Conservation (phyloP, 805 yeast genomes). For the Saccharomyces jurei region DNA sequence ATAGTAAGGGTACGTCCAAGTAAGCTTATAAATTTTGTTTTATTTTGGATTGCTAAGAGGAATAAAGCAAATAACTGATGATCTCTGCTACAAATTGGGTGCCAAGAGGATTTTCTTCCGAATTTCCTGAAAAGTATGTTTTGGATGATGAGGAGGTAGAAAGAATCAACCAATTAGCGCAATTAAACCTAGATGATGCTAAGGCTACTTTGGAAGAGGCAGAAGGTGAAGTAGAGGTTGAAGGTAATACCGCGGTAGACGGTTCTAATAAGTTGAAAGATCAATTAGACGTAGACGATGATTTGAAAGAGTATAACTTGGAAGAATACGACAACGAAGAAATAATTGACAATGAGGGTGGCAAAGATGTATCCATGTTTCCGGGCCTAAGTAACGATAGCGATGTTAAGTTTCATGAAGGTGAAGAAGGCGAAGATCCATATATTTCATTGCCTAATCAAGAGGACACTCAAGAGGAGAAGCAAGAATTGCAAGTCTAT, state of each 20-base stretch:
- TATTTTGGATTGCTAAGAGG: not conserved
- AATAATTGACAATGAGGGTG: constrained; percentile 44
- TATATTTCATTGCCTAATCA: constrained; percentile 40
- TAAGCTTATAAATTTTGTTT: not conserved
- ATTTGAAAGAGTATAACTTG: constrained; percentile 77
- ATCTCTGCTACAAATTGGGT: constrained; percentile 93
- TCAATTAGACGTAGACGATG: constrained; percentile 67
- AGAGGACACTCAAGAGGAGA: constrained; percentile 64
- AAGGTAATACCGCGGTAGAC: constrained; percentile 23
- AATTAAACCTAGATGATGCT: constrained; percentile 72
- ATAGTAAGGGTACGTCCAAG: not conserved
- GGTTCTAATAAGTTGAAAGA: constrained; percentile 32
- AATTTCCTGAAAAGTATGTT: constrained; percentile 83
- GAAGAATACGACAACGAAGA: constrained; percentile 75
- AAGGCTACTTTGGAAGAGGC: constrained; percentile 50
- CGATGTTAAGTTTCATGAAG: constrained; percentile 47
- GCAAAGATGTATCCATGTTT: constrained; percentile 55
- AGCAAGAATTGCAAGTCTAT: constrained; percentile 73
- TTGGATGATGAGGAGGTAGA: constrained; percentile 88
- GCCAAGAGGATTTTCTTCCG: constrained; percentile 91
- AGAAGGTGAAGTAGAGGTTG: constrained; percentile 24
- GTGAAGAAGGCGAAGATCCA: constrained; percentile 35
- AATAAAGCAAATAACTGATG: constrained; percentile 37
- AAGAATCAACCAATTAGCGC: constrained; percentile 78
- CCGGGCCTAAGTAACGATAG: constrained; percentile 57